phyloP scores from a whole-genome alignment of 768 basidiomycete species.

The Suillus discolor region DNA sequence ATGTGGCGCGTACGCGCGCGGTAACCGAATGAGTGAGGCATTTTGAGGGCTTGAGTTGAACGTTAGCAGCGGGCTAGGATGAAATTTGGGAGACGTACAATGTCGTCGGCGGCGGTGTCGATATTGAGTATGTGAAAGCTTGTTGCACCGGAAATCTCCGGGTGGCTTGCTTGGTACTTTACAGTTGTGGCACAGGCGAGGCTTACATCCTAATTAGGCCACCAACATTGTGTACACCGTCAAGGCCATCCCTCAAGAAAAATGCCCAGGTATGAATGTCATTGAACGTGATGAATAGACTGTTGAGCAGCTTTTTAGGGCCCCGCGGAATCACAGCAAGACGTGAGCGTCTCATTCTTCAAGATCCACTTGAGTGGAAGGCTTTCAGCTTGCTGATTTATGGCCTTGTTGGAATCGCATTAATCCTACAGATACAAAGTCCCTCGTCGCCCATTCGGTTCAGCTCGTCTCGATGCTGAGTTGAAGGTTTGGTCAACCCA shows the following conservation, averaged over 20 bases:
- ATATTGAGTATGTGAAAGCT: slow-evolving; percentile 42
- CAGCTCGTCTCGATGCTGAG: slow-evolving; percentile 98
- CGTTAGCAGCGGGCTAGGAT: slow-evolving; percentile 17
- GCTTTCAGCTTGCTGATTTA: slow-evolving; percentile 62
- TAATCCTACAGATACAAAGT: slow-evolving; percentile 89
- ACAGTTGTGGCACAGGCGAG: slow-evolving; percentile 57
- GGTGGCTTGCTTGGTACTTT: slow-evolving; percentile 66
- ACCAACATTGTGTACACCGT: slow-evolving; percentile 26
- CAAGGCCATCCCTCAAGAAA: slow-evolving; percentile 55
- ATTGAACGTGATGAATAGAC: slow-evolving; percentile 15
- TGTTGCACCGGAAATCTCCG: slow-evolving; percentile 53
- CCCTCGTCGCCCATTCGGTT: slow-evolving; percentile 95
- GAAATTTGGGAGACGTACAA: slow-evolving; percentile 41
- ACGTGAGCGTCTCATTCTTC: slow-evolving; percentile 73
- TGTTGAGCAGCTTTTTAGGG: slow-evolving; percentile 56
- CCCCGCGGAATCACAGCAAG: slow-evolving; percentile 91
- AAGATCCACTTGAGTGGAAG: slow-evolving; percentile 75
- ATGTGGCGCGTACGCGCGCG: slow-evolving; percentile 99
- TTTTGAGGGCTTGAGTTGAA: slow-evolving; percentile 59
- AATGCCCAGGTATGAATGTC: slow-evolving; percentile 80
- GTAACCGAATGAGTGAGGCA: slow-evolving; percentile 99
- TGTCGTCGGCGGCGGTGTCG: slow-evolving; percentile 50
- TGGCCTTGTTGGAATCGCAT: slow-evolving; percentile 42
- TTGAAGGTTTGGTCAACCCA: slow-evolving; percentile 72
- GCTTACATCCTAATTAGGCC: slow-evolving; percentile 42